Evolutionary conservation across 805 yeast genomes (phyloP).

Genomic region (Blastobotrys terrestris): DNA sequence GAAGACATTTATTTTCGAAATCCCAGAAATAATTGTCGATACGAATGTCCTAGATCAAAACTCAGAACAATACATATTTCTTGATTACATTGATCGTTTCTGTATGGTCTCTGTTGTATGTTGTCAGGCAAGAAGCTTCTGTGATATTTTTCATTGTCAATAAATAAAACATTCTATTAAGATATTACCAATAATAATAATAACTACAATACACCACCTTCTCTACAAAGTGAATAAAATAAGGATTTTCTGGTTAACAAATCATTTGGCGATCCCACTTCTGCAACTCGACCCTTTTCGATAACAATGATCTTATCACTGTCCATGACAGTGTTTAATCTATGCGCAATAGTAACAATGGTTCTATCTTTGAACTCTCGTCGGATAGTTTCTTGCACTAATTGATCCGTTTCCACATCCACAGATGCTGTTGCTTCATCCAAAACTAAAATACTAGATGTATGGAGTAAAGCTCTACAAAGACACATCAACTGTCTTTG

Average conservation of each 20-base stretch:
- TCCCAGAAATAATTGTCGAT: conserved; percentile 9
- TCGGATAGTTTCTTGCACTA: conserved; percentile 72
- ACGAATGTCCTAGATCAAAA: conserved; percentile 20
- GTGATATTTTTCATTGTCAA: conserved; percentile 12
- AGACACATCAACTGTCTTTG: conserved; percentile 76
- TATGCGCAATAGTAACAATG: conserved; percentile 77
- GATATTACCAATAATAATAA: conserved; percentile 6
- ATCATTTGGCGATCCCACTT: conserved; percentile 62
- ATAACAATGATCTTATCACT: conserved; percentile 68
- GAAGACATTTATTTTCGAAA: not conserved
- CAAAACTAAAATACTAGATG: conserved; percentile 60
- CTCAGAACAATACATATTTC: conserved; percentile 24
- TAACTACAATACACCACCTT: conserved; percentile 50
- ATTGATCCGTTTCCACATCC: conserved; percentile 69
- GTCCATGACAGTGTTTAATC: conserved; percentile 75
- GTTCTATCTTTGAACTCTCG: conserved; percentile 60
- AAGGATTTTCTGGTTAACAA: conserved; percentile 61
- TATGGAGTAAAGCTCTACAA: conserved; percentile 68
- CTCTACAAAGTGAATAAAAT: conserved; percentile 74
- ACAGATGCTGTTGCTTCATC: conserved; percentile 83
- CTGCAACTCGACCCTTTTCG: conserved; percentile 61
- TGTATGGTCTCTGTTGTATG: conserved; percentile 14
- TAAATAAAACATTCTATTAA: not conserved
- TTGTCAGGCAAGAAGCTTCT: conserved; percentile 22
- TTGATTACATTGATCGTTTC: conserved; percentile 10